Conservation (phyloP, 805 yeast species). For the Kuraishia cidri region DNA sequence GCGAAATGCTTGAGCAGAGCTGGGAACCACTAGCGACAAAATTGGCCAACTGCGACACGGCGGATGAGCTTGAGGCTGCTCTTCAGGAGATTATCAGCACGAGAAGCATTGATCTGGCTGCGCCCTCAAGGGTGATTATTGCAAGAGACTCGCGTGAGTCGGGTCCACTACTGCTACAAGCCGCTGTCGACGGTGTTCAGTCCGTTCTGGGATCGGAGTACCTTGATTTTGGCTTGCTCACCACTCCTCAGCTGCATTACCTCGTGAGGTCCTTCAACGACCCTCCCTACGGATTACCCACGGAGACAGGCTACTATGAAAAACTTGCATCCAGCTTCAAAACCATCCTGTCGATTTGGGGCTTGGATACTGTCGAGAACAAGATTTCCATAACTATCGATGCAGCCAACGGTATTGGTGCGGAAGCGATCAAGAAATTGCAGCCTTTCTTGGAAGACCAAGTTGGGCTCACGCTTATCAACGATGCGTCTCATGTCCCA, state of each 20-base stretch:
- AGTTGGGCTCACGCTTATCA: conserved; percentile 36
- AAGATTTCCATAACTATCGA: conserved; percentile 56
- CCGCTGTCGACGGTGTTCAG: conserved; percentile 55
- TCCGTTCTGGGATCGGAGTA: conserved; percentile 32
- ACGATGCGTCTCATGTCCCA: conserved; percentile 47
- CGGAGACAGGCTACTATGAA: conserved; percentile 61
- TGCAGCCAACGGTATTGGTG: conserved; percentile 97
- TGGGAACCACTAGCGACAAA: conserved; percentile 84
- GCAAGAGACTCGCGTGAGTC: conserved; percentile 89
- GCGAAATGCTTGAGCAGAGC: conserved; percentile 73
- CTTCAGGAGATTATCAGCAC: conserved; percentile 27
- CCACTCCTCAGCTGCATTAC: conserved; percentile 95
- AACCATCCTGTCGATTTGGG: conserved; percentile 25
- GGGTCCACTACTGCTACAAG: conserved; percentile 53
- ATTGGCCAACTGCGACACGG: conserved; percentile 61
- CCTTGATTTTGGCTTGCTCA: conserved; percentile 58
- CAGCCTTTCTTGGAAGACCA: conserved; percentile 26
- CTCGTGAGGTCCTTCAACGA: conserved; percentile 71
- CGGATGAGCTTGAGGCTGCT: conserved; percentile 29
- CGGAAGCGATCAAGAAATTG: conserved; percentile 50
- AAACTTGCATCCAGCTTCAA: conserved; percentile 51
- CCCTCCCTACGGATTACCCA: conserved; percentile 44
- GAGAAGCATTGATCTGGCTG: conserved; percentile 34
- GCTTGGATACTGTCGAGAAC: conserved; percentile 8
- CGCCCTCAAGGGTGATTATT: conserved; percentile 32